phyloP scores from a whole-genome alignment of 495 filamentous ascomycete species.

The Xylaria flabelliformis region DNA sequence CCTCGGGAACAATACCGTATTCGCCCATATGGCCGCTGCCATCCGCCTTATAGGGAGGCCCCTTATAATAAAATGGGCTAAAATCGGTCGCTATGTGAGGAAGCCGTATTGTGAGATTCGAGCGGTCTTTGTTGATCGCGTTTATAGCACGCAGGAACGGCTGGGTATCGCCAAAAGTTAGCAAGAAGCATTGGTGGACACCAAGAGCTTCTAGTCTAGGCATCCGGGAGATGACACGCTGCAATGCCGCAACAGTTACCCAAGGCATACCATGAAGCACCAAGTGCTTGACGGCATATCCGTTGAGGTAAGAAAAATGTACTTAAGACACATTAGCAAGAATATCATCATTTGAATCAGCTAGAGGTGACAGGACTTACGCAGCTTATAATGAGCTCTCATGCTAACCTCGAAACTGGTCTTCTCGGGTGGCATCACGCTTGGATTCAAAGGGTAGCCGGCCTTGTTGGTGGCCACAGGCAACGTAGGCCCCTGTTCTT shows the following conservation, averaged over 20 bases:
- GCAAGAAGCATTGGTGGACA: conserved; percentile 36
- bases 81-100: conserved; percentile 30
- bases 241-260: neutral
- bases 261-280: conserved; percentile 22
- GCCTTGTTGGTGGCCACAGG: neutral
- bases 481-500: neutral
- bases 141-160: conserved; percentile 22
- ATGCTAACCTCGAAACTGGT: neutral
- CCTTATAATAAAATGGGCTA: conserved; percentile 35
- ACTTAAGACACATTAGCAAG: conserved; percentile 30
- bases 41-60: conserved; percentile 3
- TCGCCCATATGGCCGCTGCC: conserved; percentile 24
- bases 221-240: conserved; percentile 16
- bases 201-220: conserved; percentile 25
- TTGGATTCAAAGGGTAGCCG: conserved; percentile 12
- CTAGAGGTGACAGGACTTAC: conserved; percentile 11
- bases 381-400: conserved; percentile 24
- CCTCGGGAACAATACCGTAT: conserved; percentile 32
- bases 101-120: neutral
- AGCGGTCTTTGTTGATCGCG: conserved; percentile 14
- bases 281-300: conserved; percentile 28
- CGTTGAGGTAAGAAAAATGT: conserved; percentile 22
- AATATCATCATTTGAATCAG: neutral
- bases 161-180: conserved; percentile 33
- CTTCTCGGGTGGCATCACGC: neutral